A percentile compares a stretch with the other conserved stretches of the same genome.
phyloP scores from a whole-genome alignment of 2,329 filamentous ascomycete species.

The Pseudogymnoascus sp. region DNA sequence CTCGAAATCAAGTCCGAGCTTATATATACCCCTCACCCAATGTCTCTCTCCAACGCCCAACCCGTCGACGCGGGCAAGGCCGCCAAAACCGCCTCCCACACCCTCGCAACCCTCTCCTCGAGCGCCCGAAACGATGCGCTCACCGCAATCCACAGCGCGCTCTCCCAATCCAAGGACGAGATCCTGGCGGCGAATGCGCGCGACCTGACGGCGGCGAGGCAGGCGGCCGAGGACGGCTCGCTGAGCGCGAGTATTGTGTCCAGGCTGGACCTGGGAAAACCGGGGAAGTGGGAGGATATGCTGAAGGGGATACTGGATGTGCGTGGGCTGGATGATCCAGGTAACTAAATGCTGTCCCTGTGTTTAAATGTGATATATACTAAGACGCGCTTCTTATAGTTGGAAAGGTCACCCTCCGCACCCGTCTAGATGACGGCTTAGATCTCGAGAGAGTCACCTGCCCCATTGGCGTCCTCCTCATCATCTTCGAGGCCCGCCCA shows the following conservation, averaged over 20 bases:
- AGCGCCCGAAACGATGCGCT: conserved; percentile 76
- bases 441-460: conserved; percentile 82
- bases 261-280: conserved; percentile 74
- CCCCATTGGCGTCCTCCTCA: conserved; percentile 92
- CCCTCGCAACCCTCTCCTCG: conserved; percentile 70
- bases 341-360: conserved; percentile 37
- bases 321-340: conserved; percentile 71
- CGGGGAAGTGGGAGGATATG: conserved; percentile 97
- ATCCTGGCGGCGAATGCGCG: conserved; percentile 82
- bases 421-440: conserved; percentile 77
- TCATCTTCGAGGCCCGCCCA: conserved; percentile 96
- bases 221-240: conserved; percentile 65
- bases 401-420: conserved; percentile 75
- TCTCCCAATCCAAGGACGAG: conserved; percentile 58
- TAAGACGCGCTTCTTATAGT: conserved; percentile 42
- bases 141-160: conserved; percentile 71
- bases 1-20: conserved; percentile 1
- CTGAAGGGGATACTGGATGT: conserved; percentile 90
- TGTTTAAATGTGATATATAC: conserved; percentile 10
- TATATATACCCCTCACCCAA: conserved; percentile 31
- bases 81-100: conserved; percentile 74
- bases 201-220: conserved; percentile 68
- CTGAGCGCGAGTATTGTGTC: conserved; percentile 79
- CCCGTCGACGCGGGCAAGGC: conserved; percentile 68
- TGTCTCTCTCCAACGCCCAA: conserved; percentile 85